phyloP scores from a whole-genome alignment of 2,329 filamentous ascomycete species.

The Arthrobotrys megalospora region DNA sequence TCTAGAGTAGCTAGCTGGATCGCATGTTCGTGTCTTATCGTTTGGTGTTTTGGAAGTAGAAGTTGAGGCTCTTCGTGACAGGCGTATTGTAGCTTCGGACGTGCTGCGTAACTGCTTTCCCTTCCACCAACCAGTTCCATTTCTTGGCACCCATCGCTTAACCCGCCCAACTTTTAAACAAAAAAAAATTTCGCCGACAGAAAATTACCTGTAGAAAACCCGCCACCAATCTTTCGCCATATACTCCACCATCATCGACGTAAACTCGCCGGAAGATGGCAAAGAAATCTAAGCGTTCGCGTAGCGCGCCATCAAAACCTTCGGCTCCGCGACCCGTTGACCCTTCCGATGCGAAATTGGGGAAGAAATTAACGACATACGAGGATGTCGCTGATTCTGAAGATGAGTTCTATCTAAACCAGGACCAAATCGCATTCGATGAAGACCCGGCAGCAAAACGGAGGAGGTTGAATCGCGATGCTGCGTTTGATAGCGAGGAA shows the following conservation, averaged over 20 bases:
- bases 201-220: conserved; percentile 1
- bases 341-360: conserved; percentile 75
- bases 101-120: conserved; percentile 25
- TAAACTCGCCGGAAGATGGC: conserved; percentile 69
- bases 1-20: conserved; percentile 8
- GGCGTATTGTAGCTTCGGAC: conserved; percentile 2
- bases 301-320: conserved; percentile 67
- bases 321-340: conserved; percentile 72
- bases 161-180: conserved; percentile 2
- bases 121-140: not conserved
- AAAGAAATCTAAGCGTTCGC: conserved; percentile 79
- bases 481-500: conserved; percentile 64
- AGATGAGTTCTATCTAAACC: conserved; percentile 90
- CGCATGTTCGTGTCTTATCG: conserved; percentile 24
- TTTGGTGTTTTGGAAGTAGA: not conserved
- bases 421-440: conserved; percentile 88
- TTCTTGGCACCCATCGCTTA: conserved; percentile 36
- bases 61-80: conserved; percentile 17
- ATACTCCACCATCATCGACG: not conserved
- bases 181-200: conserved; percentile 6
- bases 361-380: conserved; percentile 65
- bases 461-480: conserved; percentile 73
- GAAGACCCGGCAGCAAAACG: conserved; percentile 84
- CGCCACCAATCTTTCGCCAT: not conserved
- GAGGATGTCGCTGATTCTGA: conserved; percentile 93